Conservation (phyloP, 129 eudicot species). For the Rutidosis leptorrhynchoides region DNA sequence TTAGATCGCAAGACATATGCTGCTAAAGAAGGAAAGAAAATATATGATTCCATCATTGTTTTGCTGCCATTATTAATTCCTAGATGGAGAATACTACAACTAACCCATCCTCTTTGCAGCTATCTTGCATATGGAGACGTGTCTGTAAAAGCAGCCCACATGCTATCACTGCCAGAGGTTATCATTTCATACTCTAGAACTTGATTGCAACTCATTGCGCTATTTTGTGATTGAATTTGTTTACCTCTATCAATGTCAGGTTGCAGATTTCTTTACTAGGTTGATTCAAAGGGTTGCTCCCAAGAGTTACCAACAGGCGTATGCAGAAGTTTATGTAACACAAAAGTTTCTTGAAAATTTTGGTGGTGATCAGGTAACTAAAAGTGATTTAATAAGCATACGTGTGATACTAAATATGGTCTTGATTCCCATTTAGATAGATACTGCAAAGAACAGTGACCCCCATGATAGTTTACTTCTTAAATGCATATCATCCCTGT, state of each 20-base stretch:
- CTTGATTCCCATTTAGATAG: too few species aligned
- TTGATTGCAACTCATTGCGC: conserved; percentile 10
- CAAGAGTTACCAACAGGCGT: conserved; percentile 96
- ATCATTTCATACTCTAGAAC: too few species aligned
- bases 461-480: too few species aligned
- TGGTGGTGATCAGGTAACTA: conserved; percentile 79
- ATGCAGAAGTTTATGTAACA: conserved; percentile 83
- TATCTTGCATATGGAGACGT: conserved; percentile 88
- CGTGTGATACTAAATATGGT: too few species aligned
- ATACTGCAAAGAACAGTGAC: too few species aligned
- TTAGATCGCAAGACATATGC: too few species aligned
- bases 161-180: conserved; percentile 88
- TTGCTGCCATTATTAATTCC: background rate
- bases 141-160: conserved; percentile 77
- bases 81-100: too few species aligned
- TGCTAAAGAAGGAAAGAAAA: too few species aligned
- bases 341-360: conserved; percentile 89
- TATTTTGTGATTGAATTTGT: conserved; percentile 14
- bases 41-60: too few species aligned
- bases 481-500: too few species aligned
- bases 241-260: too few species aligned
- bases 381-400: background rate
- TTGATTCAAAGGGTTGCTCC: conserved; percentile 94
- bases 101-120: conserved; percentile 38
- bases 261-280: conserved; percentile 79